Base-by-base conservation (phyloP, 129 eudicot species). In the Ambrosia trifida region DNA sequence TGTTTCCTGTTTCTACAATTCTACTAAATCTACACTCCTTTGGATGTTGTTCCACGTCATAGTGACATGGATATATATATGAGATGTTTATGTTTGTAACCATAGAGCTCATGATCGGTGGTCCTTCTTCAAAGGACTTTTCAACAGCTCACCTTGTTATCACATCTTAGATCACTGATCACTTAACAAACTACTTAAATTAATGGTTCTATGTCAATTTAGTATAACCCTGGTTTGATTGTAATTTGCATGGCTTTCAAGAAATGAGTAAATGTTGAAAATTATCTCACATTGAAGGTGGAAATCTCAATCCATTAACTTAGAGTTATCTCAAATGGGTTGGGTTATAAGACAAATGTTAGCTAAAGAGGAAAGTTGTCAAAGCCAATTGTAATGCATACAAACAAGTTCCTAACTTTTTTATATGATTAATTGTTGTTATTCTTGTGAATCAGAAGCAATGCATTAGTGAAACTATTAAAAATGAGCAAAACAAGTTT, bases 171-270 rank as follows among this genome's bases (percentile, higher is more conserved):
- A 52, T 10, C 35, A 56, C 13, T 1, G 28, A 24, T 24, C 28
- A 24, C 28, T 11, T 56, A 56, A 11, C 35, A 56, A 0, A 56
- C 62, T 56, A 56, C 62, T 20, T 20, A 56, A 10, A 8, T 14
- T 8, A 56, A 56, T 24, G 2, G 62, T 20, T 56, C 33, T 35
- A 43, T 40, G 38, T 16, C 57, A 4, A 56, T 3, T 56, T 43
- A 38, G 14, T 41, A 24, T 57, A 43, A 32, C 54, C 16, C 13
- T 44, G 10, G 49, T 18, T 61, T 18, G 47, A 61, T 47, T 62
- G 62, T 62, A 61, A 49, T 45, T 13, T 46, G 69, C 11, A 61
- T 72, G 60, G 5, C 49, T 59, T 72, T 28, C 47, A 60, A 43
- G 56, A 72, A 45, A 38, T 17, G 56, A 56, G 35, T 14, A 56